Conservation (phyloP, 495 filamentous ascomycete species). For the Aspergillus kassunensis region DNA sequence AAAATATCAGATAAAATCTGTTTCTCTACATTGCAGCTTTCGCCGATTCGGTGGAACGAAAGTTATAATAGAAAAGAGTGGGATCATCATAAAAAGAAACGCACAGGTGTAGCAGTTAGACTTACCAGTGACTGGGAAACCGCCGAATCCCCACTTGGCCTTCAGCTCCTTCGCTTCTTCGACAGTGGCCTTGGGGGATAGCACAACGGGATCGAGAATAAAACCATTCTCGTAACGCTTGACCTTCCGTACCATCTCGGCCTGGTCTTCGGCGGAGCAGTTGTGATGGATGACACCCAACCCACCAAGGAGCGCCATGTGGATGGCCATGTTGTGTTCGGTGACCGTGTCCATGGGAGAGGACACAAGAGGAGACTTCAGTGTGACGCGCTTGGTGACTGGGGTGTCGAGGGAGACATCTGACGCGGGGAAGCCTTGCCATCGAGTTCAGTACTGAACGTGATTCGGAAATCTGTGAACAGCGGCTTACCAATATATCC, state of each 20-base stretch:
- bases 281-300: constrained; percentile 99
- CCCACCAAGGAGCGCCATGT: constrained; percentile 95
- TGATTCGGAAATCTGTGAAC: constrained; percentile 9
- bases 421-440: constrained; percentile 77
- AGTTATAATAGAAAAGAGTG: constrained; percentile 76
- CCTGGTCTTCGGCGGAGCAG: constrained; percentile 90
- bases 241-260: constrained; percentile 98
- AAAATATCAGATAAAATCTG: constrained; percentile 43
- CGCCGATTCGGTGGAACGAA: constrained; percentile 99
- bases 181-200: constrained; percentile 81
- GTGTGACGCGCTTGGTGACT: constrained; percentile 85
- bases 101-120: constrained; percentile 20
- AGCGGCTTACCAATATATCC: constrained; percentile 58
- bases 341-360: constrained; percentile 99
- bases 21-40: constrained; percentile 77
- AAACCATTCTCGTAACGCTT: constrained; percentile 99
- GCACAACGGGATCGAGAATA: constrained; percentile 92
- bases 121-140: constrained; percentile 98
- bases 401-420: constrained; percentile 85
- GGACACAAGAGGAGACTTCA: constrained; percentile 93
- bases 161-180: constrained; percentile 89
- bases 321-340: constrained; percentile 98
- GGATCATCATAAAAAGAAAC: constrained; percentile 61
- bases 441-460: constrained; percentile 49
- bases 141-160: constrained; percentile 97